Evolutionary conservation across 805 yeast species (phyloP).

Genomic region (Cyberlindnera suaveolens): DNA sequence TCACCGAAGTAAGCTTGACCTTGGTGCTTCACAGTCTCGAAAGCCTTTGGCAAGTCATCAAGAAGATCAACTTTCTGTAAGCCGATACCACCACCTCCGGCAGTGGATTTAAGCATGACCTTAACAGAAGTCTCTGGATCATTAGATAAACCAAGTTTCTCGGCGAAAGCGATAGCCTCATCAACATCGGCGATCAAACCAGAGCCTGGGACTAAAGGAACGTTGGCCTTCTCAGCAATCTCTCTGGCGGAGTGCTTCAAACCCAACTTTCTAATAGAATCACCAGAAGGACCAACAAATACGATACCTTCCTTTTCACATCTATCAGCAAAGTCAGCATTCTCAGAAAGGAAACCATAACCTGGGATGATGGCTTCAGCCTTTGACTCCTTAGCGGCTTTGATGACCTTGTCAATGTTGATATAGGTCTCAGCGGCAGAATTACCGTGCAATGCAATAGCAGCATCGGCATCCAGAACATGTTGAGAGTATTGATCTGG

Average conservation of each 20-base stretch:
- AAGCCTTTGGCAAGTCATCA: slow-evolving; percentile 76
- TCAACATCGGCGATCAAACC: slow-evolving; percentile 65
- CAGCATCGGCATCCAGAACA: slow-evolving; percentile 74
- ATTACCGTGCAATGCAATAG: slow-evolving; percentile 71
- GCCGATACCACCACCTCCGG: slow-evolving; percentile 99
- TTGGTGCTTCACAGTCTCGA: slow-evolving; percentile 88
- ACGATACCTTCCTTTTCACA: slow-evolving; percentile 77
- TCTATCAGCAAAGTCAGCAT: slow-evolving; percentile 91
- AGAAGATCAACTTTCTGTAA: slow-evolving; percentile 85
- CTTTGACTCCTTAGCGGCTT: slow-evolving; percentile 75
- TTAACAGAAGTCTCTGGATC: slow-evolving; percentile 54
- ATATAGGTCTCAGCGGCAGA: slow-evolving; percentile 91
- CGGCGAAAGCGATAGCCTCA: slow-evolving; percentile 75
- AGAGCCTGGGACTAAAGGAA: slow-evolving; percentile 97
- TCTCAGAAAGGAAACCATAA: slow-evolving; percentile 93
- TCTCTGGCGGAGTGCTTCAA: slow-evolving; percentile 95
- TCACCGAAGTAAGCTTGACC: slow-evolving; percentile 93
- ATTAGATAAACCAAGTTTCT: slow-evolving; percentile 42
- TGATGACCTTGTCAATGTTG: slow-evolving; percentile 74
- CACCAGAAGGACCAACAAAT: slow-evolving; percentile 96
- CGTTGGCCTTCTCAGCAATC: slow-evolving; percentile 86
- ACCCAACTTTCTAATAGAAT: slow-evolving; percentile 85
- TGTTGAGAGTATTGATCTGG: slow-evolving; percentile 87
- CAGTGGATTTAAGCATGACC: slow-evolving; percentile 94
- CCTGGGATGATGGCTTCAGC: slow-evolving; percentile 98